A percentile compares a stretch with the other conserved stretches of the same genome.
Conservation (phyloP, 257 asterid species). For the Orobanche coerulescens region DNA sequence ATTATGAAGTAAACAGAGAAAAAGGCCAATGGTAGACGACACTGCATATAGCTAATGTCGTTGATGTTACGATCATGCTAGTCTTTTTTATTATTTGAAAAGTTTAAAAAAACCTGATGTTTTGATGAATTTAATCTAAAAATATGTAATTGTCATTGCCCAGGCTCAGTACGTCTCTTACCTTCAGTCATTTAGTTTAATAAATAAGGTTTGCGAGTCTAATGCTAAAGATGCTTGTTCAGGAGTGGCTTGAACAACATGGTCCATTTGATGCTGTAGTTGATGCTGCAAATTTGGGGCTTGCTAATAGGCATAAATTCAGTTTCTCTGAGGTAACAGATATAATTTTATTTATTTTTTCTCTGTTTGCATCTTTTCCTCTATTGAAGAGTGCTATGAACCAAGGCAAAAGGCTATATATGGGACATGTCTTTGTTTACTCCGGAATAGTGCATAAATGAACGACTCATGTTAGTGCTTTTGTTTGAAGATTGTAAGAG, state of each 20-base stretch:
- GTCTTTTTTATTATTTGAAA: background rate
- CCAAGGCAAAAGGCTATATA: background rate
- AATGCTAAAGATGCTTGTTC: constrained; percentile 29
- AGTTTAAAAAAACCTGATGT: background rate
- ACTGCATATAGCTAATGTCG: background rate
- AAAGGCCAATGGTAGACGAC: background rate
- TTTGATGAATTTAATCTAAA: background rate
- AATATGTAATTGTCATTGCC: background rate
- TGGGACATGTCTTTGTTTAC: constrained; percentile 1
- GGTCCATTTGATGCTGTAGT: constrained; percentile 95
- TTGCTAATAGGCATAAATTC: constrained; percentile 40
- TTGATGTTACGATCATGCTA: background rate
- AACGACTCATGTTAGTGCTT: constrained; percentile 9
- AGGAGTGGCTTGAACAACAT: constrained; percentile 79
- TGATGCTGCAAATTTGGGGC: constrained; percentile 80
- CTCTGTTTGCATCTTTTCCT: background rate
- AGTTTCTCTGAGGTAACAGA: constrained; percentile 54
- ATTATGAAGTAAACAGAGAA: background rate
- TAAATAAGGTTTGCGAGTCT: constrained; percentile 18
- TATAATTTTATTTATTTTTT: background rate
- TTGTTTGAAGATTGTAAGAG: constrained; percentile 46
- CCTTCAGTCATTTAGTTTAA: constrained; percentile 21
- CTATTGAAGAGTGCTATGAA: background rate
- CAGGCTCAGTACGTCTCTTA: background rate
- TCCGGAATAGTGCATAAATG: background rate